Base-by-base conservation (phyloP, 2,329 filamentous ascomycete genomes). In the Chaetothyriales sp. region DNA sequence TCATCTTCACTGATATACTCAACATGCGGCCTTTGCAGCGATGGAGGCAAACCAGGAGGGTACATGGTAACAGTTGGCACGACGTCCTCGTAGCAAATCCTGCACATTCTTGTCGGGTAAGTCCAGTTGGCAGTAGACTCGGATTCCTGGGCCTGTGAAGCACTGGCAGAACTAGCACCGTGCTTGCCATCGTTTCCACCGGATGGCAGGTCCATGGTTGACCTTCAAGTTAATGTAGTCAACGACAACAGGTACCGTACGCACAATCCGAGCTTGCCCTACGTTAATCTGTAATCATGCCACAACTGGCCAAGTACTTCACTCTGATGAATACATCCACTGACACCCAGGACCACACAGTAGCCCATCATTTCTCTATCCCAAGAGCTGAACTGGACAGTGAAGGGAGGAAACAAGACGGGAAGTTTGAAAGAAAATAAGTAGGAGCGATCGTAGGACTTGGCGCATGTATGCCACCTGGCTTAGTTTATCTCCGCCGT, bases 21-120 rank as follows among this genome's bases (percentile, higher is more conserved):
- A 45, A 83, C 78, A 47, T 73, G 72, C 18, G 78, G 75, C 43
- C 64, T 64, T 25, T 80, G 74, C 44, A 84, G 66, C 49, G 80
- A 73, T 20, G 71, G 70, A 20, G 79, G 75, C 19, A 80, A 61
- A 51, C 69, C 71, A 51, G 78, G 73, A 9, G 73, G 70, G 12
- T 73, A 69, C 43, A 72, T 67, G 55, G 78, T 70, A 55, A 77
- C 77, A n/a, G 77, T 80, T 28, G 81, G 78, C 52, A 71, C 68
- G 20, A 85, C 74, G 54, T 73, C 73, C 57, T 95, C 90, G 43
- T 95, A 73, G 64, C 90, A 96, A 57, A 96, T 95, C 52, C 90
- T 83, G 67, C 90, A 96, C 54, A 80, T 84, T 57, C 87, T 77
- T 22, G 84, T 76, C 39, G 78, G 77, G 65, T 86, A 90, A 10